Evolutionary conservation across 768 basidiomycete species (phyloP), one percentile per base, ranked within the genome.

Genomic region (Scleroderma citrinum): DNA sequence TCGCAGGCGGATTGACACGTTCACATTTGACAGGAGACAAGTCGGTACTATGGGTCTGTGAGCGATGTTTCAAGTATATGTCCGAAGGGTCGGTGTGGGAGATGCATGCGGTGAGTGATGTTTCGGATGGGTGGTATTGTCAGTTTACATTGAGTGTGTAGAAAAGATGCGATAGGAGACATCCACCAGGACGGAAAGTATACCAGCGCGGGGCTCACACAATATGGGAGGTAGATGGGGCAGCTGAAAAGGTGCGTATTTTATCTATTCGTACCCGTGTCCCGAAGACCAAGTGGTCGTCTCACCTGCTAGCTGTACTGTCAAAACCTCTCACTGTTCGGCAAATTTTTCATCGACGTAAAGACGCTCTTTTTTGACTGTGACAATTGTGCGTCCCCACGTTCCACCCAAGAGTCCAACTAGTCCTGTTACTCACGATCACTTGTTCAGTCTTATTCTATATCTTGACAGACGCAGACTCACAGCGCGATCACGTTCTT

Each of bases 341-440:
- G 94, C 26, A 98, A 98, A 67, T 74, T 98, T n/a, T 98, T 99
- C 66, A 97, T 98, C 60, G 96, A 98, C 59, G 87, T 94, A 54
- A 99, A 99, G 69, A 95, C 94, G 11, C 70, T 94, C 14, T 94
- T 90, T 68, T 95, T 92, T 60, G 91, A 94, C 59, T 83, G 81
- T 51, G 87, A 91, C 56, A 88, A 87, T 58, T 90, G 91, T 89
- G 55, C 52, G 86, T 59, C 3, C 21, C 10, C 14, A 24, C 40
- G 10, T 16, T 26, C n/a, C 3, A 4, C 47, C 29, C 19, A 24
- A 50, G 20, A 44, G 11, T 11, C 13, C 7, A 36, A 17, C 14
- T 23, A 10, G 3, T 47, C 49, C 16, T 21, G 6, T 14, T 8
- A 29, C 7, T 51, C 41, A 54, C 30, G 17, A 19, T 29, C 5